Evolutionary conservation across 306 rosid genomes (phyloP).

Genomic region (Vachellia pachyceras): DNA sequence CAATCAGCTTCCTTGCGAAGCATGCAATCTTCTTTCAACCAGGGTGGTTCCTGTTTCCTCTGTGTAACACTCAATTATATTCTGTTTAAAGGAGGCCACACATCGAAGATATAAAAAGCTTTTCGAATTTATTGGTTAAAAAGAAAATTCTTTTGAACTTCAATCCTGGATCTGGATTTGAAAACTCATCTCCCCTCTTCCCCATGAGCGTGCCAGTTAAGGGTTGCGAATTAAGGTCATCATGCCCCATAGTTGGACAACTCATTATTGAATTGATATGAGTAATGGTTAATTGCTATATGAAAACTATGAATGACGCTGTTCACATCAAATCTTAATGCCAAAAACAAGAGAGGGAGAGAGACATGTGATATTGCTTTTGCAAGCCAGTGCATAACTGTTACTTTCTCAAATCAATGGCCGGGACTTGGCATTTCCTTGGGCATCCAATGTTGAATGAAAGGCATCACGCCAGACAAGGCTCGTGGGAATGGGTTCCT

Average conservation of each 20-base stretch:
- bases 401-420: conserved; percentile 7
- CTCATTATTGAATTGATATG: conserved; percentile 45
- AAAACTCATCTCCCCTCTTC: conserved; percentile 29
- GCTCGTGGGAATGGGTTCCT: conserved; percentile 52
- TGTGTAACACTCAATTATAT: conserved; percentile 33
- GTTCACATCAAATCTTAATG: too few relatives aligned
- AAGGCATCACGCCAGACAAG: conserved; percentile 38
- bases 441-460: conserved; percentile 44
- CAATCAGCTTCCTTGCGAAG: conserved; percentile 31
- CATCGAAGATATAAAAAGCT: conserved; percentile 15
- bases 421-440: conserved; percentile 1
- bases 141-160: conserved; percentile 1
- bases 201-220: conserved; percentile 47
- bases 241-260: conserved; percentile 58
- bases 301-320: not conserved
- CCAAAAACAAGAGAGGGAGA: too few relatives aligned
- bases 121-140: not conserved
- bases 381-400: not conserved
- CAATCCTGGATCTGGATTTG: conserved; percentile 39
- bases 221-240: conserved; percentile 44
- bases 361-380: not conserved
- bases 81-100: conserved; percentile 32
- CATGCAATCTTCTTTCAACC: conserved; percentile 31
- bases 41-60: conserved; percentile 33
- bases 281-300: conserved; percentile 13